phyloP scores from a whole-genome alignment of 306 rosid genomes.

The Rosa rugosa region DNA sequence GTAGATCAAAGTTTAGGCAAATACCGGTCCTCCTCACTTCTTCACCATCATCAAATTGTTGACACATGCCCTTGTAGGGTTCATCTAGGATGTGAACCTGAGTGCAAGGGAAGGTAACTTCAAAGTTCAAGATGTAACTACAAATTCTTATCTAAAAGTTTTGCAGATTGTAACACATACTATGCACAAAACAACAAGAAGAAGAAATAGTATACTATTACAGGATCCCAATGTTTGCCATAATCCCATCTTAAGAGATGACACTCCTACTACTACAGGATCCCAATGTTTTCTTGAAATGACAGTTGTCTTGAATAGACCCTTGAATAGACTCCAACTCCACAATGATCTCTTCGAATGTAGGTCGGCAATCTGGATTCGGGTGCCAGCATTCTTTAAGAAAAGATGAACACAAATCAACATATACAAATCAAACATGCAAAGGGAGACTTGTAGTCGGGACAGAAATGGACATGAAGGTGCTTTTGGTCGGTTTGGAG shows the following conservation, averaged over 20 bases:
- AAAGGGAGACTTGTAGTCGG: too few relatives aligned
- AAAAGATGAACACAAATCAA: too few relatives aligned
- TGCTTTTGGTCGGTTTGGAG: neutral
- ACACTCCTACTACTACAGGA: constrained; percentile 9
- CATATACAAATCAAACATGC: too few relatives aligned
- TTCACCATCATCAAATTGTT: too few relatives aligned
- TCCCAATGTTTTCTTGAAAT: neutral
- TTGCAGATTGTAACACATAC: neutral
- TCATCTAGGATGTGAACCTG: too few relatives aligned
- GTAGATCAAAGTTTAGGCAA: too few relatives aligned
- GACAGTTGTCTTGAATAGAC: neutral
- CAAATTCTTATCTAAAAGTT: too few relatives aligned
- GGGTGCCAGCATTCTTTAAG: constrained; percentile 30
- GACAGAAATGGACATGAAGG: neutral
- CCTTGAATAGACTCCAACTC: constrained; percentile 17
- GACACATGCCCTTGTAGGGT: too few relatives aligned
- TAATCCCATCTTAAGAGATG: constrained; percentile 10
- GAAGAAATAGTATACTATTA: neutral
- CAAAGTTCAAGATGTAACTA: too few relatives aligned
- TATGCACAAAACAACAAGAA: neutral
- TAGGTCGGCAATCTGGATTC: constrained; percentile 27
- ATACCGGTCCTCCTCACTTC: too few relatives aligned
- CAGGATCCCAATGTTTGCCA: too few relatives aligned
- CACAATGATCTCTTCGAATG: constrained; percentile 22
- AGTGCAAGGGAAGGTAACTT: too few relatives aligned